A percentile compares a stretch with the other conserved stretches of the same genome.
These are phyloP conservation scores for Populus deltoides DNA, from an alignment of 345 rosid species.

Conservation along the genomic window DNA sequence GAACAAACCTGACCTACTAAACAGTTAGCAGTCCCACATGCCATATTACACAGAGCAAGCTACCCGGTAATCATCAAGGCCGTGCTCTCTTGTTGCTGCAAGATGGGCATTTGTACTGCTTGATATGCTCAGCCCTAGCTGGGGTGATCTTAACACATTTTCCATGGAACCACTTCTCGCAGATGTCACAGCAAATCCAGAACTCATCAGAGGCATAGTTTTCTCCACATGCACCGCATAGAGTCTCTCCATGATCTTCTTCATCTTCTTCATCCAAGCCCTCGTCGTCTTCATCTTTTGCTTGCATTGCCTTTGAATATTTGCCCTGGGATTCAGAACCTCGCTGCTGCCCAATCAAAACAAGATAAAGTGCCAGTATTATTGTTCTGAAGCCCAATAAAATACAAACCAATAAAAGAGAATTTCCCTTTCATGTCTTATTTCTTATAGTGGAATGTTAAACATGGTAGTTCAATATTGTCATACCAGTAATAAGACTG, in stretches of 20 bases:
- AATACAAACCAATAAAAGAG: not conserved
- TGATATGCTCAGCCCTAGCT: conserved; percentile 29
- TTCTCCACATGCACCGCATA: conserved; percentile 27
- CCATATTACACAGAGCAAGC: conserved; percentile 9
- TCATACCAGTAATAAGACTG: not conserved
- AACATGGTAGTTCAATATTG: not conserved
- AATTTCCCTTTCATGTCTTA: not conserved
- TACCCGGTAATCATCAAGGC: conserved; percentile 2
- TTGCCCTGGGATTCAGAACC: conserved; percentile 14
- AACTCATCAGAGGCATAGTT: conserved; percentile 29
- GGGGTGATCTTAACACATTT: conserved; percentile 30
- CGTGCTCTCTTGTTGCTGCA: conserved; percentile 30
- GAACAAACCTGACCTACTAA: conserved; percentile 40
- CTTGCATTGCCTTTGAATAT: conserved; percentile 12
- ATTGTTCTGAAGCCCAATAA: not conserved
- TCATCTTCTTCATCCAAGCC: conserved; percentile 24
- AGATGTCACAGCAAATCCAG: conserved; percentile 28
- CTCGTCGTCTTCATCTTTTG: conserved; percentile 20
- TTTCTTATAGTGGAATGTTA: not conserved
- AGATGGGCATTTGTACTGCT: conserved; percentile 31
- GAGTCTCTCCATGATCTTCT: conserved; percentile 25
- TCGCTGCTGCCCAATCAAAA: conserved; percentile 12
- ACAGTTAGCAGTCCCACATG: conserved; percentile 47
- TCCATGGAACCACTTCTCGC: conserved; percentile 31
- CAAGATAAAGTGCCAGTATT: not conserved